A percentile compares a stretch with the other conserved stretches of the same genome.
Conservation (phyloP, 2,329 filamentous ascomycete genomes). For the Ceratocystis colombiana region DNA sequence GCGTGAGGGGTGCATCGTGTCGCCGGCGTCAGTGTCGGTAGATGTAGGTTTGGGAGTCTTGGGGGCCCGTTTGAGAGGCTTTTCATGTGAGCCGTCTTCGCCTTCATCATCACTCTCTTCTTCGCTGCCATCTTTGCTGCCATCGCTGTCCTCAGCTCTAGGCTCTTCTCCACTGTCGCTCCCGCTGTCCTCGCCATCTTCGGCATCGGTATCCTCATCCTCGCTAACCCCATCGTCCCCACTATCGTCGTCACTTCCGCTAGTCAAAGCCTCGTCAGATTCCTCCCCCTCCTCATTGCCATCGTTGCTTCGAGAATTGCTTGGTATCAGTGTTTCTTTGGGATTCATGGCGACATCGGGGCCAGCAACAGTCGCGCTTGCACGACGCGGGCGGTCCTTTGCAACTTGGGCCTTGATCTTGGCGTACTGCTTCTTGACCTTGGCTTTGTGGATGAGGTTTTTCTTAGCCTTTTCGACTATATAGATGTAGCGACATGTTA, state of each 20-base stretch:
- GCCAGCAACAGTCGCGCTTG: neutral
- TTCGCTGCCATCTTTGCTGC: neutral
- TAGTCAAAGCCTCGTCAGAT: constrained; percentile 14
- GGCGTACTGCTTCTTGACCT: constrained; percentile 83
- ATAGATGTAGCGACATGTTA: neutral
- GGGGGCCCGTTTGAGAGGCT: constrained; percentile 19
- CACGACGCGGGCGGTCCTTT: constrained; percentile 18
- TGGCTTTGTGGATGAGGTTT: constrained; percentile 80
- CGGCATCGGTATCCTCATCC: neutral
- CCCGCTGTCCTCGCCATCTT: neutral
- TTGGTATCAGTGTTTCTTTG: neutral
- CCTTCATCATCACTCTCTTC: neutral
- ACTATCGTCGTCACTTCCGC: constrained; percentile 13
- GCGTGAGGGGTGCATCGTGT: constrained; percentile 20
- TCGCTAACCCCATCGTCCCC: neutral
- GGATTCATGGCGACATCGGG: neutral
- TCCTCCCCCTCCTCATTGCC: constrained; percentile 25
- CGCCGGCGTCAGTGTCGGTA: constrained; percentile 13
- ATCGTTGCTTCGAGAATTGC: constrained; percentile 26
- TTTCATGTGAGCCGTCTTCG: neutral
- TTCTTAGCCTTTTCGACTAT: constrained; percentile 81
- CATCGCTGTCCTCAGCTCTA: neutral
- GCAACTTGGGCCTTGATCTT: constrained; percentile 56
- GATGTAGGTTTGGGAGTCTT: constrained; percentile 13
- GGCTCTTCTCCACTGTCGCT: constrained; percentile 1